Conservation (phyloP, 352 stramenopile species). For the Globisporangium spinosum region DNA sequence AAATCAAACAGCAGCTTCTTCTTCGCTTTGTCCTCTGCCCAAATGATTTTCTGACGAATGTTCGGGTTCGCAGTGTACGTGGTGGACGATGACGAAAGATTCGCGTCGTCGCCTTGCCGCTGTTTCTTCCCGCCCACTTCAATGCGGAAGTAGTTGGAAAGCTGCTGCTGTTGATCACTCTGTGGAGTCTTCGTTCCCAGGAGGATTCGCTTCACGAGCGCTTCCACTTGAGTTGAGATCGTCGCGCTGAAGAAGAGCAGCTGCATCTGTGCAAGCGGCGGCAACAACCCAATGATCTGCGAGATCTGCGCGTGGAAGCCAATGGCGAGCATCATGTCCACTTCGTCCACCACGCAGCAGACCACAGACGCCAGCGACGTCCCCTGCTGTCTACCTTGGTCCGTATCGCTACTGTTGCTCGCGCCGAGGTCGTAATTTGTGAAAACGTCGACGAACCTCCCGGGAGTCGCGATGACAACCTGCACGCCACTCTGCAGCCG, state of each 20-base stretch:
- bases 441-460: slow-evolving; percentile 53
- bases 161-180: background rate
- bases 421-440: slow-evolving; percentile 6
- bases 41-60: slow-evolving; percentile 38
- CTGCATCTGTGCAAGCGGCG: slow-evolving; percentile 25
- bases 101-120: background rate
- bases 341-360: slow-evolving; percentile 67
- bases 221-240: slow-evolving; percentile 38
- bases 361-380: slow-evolving; percentile 29
- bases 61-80: slow-evolving; percentile 27
- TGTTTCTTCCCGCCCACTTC: slow-evolving; percentile 22
- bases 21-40: slow-evolving; percentile 56
- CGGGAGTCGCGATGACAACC: slow-evolving; percentile 62
- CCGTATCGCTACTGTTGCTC: background rate
- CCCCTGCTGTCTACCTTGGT: background rate
- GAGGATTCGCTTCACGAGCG: slow-evolving; percentile 33
- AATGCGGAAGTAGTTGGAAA: slow-evolving; percentile 29
- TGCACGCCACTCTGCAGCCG: slow-evolving; percentile 53
- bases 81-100: background rate
- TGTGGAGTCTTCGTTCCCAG: background rate
- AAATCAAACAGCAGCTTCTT: slow-evolving; percentile 52
- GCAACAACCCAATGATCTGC: slow-evolving; percentile 42
- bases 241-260: slow-evolving; percentile 66
- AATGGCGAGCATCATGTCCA: slow-evolving; percentile 67
- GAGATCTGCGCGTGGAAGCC: slow-evolving; percentile 50